phyloP scores from a whole-genome alignment of 106 monocot species.

The Gastrodia elata region DNA sequence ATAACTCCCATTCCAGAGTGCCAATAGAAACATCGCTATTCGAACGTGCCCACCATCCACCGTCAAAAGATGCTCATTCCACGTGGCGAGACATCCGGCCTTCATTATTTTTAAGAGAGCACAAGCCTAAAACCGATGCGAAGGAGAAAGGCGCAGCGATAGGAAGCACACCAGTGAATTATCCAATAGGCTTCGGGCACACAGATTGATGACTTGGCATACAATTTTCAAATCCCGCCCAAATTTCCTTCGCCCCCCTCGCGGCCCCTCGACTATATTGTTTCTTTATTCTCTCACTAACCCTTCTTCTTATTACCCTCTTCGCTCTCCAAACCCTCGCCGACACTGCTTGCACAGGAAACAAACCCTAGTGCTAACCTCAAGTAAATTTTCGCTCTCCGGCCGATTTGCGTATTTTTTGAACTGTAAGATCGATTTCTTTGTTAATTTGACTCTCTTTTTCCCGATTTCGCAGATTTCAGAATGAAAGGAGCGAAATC shows the following conservation, averaged over 20 bases:
- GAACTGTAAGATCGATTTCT: not conserved
- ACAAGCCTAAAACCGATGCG: not conserved
- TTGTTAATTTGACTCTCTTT: not conserved
- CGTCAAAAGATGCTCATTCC: not conserved
- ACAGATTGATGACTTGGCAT: conserved; percentile 4
- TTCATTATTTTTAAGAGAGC: not conserved
- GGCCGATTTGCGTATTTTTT: not conserved
- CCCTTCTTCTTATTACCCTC: conserved; percentile 4
- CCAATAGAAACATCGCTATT: not conserved
- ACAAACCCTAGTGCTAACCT: conserved; percentile 10
- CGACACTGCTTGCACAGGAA: not conserved
- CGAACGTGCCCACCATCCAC: not conserved
- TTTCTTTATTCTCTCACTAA: not conserved
- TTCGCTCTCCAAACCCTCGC: not conserved
- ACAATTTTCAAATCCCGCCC: conserved; percentile 8
- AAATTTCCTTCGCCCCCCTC: conserved; percentile 4
- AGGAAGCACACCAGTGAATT: not conserved
- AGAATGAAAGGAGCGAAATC: conserved; percentile 6
- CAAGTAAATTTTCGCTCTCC: not conserved
- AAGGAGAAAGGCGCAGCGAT: too few relatives aligned
- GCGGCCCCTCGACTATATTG: not conserved
- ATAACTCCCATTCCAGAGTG: not conserved
- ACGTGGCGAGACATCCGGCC: not conserved
- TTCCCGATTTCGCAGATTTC: not conserved
- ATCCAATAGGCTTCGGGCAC: not conserved